Base-by-base conservation (phyloP, 1,284 basidiomycete species). In the Cystobasidium sp. region DNA sequence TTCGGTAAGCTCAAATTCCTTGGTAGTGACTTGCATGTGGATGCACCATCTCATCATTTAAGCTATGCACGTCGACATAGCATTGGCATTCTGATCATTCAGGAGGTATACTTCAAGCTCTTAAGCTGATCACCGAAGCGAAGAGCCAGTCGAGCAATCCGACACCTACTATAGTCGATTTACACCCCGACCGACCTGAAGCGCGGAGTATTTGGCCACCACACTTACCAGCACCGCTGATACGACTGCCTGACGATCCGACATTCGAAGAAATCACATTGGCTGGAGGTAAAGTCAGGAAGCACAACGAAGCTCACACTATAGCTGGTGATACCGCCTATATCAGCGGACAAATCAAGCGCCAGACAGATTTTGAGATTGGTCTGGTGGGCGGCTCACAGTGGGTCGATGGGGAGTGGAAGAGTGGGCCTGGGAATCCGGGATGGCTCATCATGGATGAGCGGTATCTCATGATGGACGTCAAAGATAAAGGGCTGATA, bases 11-110 rank as follows among this genome's bases (percentile, higher is more conserved):
- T 12, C 24, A 22, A 0, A 3, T 14, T 31, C 31, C 31, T 31
- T 58, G 12, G 2, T 6, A 49, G 46, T 6, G 3, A 49, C 46
- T 49, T 49, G 1, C 6, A 49, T 49, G 31, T 31, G 2, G 31
- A 31, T 31, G 31, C 31, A 31, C 31, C 31, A 31, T 31, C 31
- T 31, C 31, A 31, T 31, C 31, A 31, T 31, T 31, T 1, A 5
- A 5, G 2, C 31, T 1, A 1, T 5, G 31, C 31, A 5, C 46
- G 47, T 24, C 44, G 8, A 31, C 3, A 16, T 44, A 71, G 0
- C 92, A 93, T 81, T 93, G 91, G 91, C 91, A 93, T 81, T 84
- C 86, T 62, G 92, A 93, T 80, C 91, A 93, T 82, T 91, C 90
- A 16, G 91, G 82, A 16, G 82, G 82, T 0, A 82, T 84, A 51